Evolutionary conservation across 495 filamentous ascomycete species (phyloP), one percentile per base, ranked within the genome.

Genomic region (Chlorociboria aeruginascens): DNA sequence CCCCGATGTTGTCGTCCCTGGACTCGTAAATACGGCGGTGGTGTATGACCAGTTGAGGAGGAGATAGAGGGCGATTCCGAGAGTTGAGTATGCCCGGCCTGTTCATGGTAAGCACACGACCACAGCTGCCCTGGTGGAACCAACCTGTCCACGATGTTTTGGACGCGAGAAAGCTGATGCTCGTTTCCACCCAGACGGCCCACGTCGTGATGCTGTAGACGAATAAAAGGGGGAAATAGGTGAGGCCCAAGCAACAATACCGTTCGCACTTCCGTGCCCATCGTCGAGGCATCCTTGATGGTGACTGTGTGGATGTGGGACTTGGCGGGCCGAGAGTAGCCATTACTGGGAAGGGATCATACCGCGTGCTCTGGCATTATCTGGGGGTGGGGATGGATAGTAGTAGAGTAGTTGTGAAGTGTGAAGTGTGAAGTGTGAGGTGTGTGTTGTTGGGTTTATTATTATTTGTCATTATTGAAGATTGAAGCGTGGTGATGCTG

Each of bases 151-250:
- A 84, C 13, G 62, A 50, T 36, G 69, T 75, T 50, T 71, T 70
- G n/a, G 69, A 62, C 8, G 69, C 65, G 41, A 65, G 67, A 29
- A 83, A 69, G 31, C 87, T 83, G 34, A 95, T 83, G 50, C 72
- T 81, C 32, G 83, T 75, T 57, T 90, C 78, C 14, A 95, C 89
- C 70, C 83, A 97, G 32, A 83, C 77, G 1, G 89, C 88, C 92
- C 92, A 98, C 6, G 79, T 83, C 6, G 85, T 93, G 45, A 95
- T 57, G 33, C 84, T 76, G 58, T 95, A 96, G 48, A 98, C 85
- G 63, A 98, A 95, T 34, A 67, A 66, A 1, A 98, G 72, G 8
- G 92, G 92, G 54, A 96, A 89, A 62, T 89, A 95, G n/a, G 79
- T 82, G 32, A 81, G 70, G 12, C 76, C 74, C 10, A 70, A 68